Evolutionary conservation across 495 filamentous ascomycete species (phyloP), one percentile per base, ranked within the genome.

Genomic region (Aspergillus sparsus): DNA sequence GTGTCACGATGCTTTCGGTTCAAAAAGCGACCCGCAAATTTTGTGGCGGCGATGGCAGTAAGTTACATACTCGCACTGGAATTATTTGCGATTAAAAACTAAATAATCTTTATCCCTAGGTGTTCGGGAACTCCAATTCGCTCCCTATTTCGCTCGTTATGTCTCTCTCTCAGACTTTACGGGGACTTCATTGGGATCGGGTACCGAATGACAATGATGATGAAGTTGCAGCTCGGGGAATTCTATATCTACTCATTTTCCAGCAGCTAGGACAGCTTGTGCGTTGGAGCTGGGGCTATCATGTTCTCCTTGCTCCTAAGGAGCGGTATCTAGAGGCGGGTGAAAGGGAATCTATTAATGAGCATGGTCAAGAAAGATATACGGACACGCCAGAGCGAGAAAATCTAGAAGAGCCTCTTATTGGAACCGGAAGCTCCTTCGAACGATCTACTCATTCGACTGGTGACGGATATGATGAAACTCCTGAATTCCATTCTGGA

Each of bases 91-190:
- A 31, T 9, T 16, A 67, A 45, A 39, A 36, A 54, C 18, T 39
- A 65, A 50, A 71, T 41, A 0, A 64, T 59, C 53, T 47, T 57
- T 15, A 31, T 60, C n/a, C 61, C n/a, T 54, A 86, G 82, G 88
- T 98, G 39, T 98, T 98, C 70, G 94, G 93, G 58, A 98, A 98
- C 71, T 97, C 93, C 36, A 98, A 98, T 74, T 98, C 94, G 13
- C 86, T 98, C 15, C 94, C 94, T 2, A 97, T 98, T 55, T 98
- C 94, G 0, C 85, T 98, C 47, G 92, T 98, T 65, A 84, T 97
- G 58, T 96, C 93, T 13, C 82, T 98, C 11, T 94, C 94, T 10
- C 87, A 95, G 66, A 98, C 94, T 9, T 78, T 98, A 53, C 84
- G 85, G 65, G 94, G 94, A 3, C 81, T 98, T 31, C 93, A 97